Evolutionary conservation across 441 rosid species (phyloP), one percentile per base, ranked within the genome.

Genomic region (Adansonia rubrostipa): DNA sequence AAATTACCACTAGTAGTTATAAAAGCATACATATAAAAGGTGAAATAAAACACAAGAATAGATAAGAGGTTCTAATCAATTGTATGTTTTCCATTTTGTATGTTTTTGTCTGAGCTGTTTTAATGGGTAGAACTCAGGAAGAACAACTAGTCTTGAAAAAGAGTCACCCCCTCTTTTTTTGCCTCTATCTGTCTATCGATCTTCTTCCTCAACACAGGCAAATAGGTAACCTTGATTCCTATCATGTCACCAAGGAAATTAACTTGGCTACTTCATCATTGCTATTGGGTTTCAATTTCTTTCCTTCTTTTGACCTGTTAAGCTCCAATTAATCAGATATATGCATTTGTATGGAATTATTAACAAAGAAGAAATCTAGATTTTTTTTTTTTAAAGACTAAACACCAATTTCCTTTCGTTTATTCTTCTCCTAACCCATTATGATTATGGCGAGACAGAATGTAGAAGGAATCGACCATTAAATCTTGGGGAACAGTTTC

Each of bases 251-350:
- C 72, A 45, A 45, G 17, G 72, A 45, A 68, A 68, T 28, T 28
- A 28, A 28, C 54, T 45, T 67, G 33, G 28, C 53, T 66, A 4
- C 51, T 33, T 60, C 28, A 70, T 48, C 47, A 53, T 76, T 53
- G 48, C 73, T 17, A 19, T 56, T 20, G 50, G 40, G n/a, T 15
- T 69, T 51, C 50, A 24, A 24, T 70, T 62, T 62, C n/a, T 22
- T 60, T 73, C 48, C 48, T 77, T 47, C 17, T 47, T 73, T 77
- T 77, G 78, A 81, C 78, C 57, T 24, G 47, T 19, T 61, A 74
- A 66, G 17, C 76, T 60, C 48, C 73, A 77, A 2, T 48, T 60
- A 42, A 3, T 48, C 61, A 51, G 50, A 45, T 67, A 24, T 36
- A 51, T 72, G 60, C 58, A 50, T 33, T 47, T 54, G 22, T 36